These are phyloP conservation scores for Globisporangium paroecandrum DNA, from an alignment of 352 stramenopile genomes.

Conservation along the genomic window DNA sequence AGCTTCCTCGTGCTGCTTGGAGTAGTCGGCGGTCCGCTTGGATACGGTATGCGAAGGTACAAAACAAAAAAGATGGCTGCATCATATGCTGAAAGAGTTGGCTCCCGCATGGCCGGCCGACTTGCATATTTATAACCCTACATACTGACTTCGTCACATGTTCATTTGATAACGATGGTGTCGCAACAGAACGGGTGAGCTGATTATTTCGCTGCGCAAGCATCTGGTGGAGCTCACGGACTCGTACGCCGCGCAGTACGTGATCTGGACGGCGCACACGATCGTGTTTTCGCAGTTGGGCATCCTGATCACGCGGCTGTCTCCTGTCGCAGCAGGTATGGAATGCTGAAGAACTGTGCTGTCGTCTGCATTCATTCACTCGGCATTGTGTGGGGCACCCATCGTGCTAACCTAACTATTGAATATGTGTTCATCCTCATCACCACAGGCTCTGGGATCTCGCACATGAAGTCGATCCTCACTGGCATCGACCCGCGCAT, in stretches of 20 bases:
- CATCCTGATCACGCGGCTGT: constrained; percentile 66
- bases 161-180: not conserved
- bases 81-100: constrained; percentile 1
- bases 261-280: constrained; percentile 67
- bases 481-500: constrained; percentile 79
- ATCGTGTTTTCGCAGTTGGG: constrained; percentile 63
- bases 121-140: not conserved
- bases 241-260: constrained; percentile 34
- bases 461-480: constrained; percentile 88
- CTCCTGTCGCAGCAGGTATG: constrained; percentile 56
- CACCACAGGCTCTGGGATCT: constrained; percentile 61
- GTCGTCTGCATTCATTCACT: not conserved
- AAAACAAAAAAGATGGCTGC: not conserved
- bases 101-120: not conserved
- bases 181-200: constrained; percentile 17
- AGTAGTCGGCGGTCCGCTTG: constrained; percentile 74
- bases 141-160: constrained; percentile 7
- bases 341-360: not conserved
- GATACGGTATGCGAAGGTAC: constrained; percentile 58
- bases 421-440: not conserved
- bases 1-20: constrained; percentile 78
- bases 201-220: constrained; percentile 40
- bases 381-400: not conserved
- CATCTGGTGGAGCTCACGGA: constrained; percentile 38
- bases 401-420: not conserved